Conservation (phyloP, 2,329 filamentous ascomycete genomes). For the Sclerotinia glacialis region DNA sequence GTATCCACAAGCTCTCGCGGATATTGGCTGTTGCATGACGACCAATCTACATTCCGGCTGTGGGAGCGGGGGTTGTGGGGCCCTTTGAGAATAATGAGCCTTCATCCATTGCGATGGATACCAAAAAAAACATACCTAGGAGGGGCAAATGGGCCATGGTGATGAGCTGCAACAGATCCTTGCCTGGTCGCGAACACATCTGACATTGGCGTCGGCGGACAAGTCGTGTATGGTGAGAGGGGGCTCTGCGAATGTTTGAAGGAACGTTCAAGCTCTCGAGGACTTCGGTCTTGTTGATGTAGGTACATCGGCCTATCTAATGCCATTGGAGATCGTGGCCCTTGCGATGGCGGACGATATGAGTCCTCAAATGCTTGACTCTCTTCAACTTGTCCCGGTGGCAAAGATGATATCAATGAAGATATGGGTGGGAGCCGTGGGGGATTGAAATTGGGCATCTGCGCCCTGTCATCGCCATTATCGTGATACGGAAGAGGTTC, state of each 20-base stretch:
- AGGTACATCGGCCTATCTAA: conserved; percentile 16
- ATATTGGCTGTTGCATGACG: conserved; percentile 64
- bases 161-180: conserved; percentile 16
- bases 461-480: conserved; percentile 20
- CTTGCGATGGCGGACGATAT: conserved; percentile 18
- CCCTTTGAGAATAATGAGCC: conserved; percentile 12
- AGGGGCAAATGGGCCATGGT: conserved; percentile 18
- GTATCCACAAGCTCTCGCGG: conserved; percentile 77
- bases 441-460: conserved; percentile 10
- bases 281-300: conserved; percentile 18
- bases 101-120: conserved; percentile 14
- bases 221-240: neutral
- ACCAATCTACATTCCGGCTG: conserved; percentile 16
- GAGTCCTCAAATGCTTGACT: neutral
- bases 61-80: conserved; percentile 7
- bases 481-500: conserved; percentile 17
- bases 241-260: conserved; percentile 20
- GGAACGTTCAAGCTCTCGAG: conserved; percentile 14
- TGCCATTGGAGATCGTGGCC: conserved; percentile 14
- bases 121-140: conserved; percentile 19
- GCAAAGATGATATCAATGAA: conserved; percentile 15
- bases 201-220: conserved; percentile 9
- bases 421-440: conserved; percentile 18
- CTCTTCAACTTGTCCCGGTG: conserved; percentile 13
- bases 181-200: conserved; percentile 1